Evolutionary conservation across 2,329 filamentous ascomycete genomes (phyloP).

Genomic region (Fusarium redolens): DNA sequence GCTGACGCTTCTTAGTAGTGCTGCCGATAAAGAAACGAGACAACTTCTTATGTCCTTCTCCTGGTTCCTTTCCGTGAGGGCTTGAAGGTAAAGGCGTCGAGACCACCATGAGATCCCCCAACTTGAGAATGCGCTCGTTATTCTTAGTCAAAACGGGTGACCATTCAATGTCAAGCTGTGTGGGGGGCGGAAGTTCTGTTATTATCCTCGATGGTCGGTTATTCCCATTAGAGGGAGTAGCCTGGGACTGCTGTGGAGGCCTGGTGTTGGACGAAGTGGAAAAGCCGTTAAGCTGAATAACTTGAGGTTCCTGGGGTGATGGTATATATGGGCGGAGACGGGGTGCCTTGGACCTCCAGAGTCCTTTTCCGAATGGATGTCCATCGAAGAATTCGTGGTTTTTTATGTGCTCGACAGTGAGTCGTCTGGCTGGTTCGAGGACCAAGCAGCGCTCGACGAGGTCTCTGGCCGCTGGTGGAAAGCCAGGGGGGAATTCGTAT

Average conservation of each 20-base stretch:
- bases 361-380: constrained; percentile 80
- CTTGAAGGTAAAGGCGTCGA: constrained; percentile 82
- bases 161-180: constrained; percentile 98
- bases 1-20: constrained; percentile 90
- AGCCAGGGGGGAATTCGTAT: constrained; percentile 91
- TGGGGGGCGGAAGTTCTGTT: constrained; percentile 95
- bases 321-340: constrained; percentile 86
- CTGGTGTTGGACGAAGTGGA: constrained; percentile 49
- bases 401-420: constrained; percentile 96
- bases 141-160: constrained; percentile 90
- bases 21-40: constrained; percentile 93
- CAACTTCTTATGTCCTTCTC: constrained; percentile 86
- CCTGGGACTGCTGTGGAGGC: constrained; percentile 52
- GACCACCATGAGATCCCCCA: constrained; percentile 89
- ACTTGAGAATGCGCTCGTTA: constrained; percentile 93
- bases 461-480: constrained; percentile 86
- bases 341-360: constrained; percentile 93
- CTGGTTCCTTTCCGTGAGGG: constrained; percentile 75
- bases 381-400: constrained; percentile 96
- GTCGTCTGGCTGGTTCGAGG: constrained; percentile 82
- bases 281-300: constrained; percentile 78
- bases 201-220: constrained; percentile 82
- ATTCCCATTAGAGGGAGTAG: constrained; percentile 56
- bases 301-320: constrained; percentile 76
- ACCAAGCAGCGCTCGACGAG: constrained; percentile 91